These are phyloP conservation scores for Beauveria varroae DNA, from an alignment of 2,329 filamentous ascomycete genomes.

Conservation along the genomic window DNA sequence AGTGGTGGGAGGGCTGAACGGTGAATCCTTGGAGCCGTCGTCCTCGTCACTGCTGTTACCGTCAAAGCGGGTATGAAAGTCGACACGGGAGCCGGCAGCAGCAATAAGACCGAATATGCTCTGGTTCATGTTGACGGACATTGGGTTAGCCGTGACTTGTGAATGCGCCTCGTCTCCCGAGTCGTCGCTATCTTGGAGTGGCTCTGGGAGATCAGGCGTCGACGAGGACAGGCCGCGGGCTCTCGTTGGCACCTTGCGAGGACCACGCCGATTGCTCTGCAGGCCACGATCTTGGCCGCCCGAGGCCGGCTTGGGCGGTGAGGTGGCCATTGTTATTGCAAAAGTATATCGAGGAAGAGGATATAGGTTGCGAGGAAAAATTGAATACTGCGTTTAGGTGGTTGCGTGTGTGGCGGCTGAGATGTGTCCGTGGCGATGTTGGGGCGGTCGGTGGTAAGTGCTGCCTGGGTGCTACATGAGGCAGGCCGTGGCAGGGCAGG, in stretches of 20 bases:
- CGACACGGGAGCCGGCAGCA: slow-evolving; percentile 72
- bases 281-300: slow-evolving; percentile 28
- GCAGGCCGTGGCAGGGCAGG: background rate
- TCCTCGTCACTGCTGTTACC: slow-evolving; percentile 76
- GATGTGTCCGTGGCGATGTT: background rate
- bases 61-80: slow-evolving; percentile 76
- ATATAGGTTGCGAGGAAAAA: background rate
- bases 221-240: slow-evolving; percentile 25
- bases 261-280: slow-evolving; percentile 30
- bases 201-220: slow-evolving; percentile 43
- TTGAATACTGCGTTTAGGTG: background rate
- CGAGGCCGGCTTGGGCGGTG: slow-evolving; percentile 13
- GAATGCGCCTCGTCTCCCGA: slow-evolving; percentile 41
- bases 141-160: slow-evolving; percentile 29
- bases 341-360: background rate
- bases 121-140: slow-evolving; percentile 77
- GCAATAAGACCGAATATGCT: slow-evolving; percentile 91
- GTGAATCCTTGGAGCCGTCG: slow-evolving; percentile 40
- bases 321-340: slow-evolving; percentile 6
- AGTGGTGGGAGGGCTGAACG: slow-evolving; percentile 34
- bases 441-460: background rate
- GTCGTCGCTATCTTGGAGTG: slow-evolving; percentile 42
- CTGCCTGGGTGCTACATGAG: slow-evolving; percentile 6
- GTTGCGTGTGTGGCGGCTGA: background rate
- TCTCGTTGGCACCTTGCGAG: slow-evolving; percentile 39